Conservation (phyloP, 2,329 filamentous ascomycete genomes). For the Fusarium sulawesiense region DNA sequence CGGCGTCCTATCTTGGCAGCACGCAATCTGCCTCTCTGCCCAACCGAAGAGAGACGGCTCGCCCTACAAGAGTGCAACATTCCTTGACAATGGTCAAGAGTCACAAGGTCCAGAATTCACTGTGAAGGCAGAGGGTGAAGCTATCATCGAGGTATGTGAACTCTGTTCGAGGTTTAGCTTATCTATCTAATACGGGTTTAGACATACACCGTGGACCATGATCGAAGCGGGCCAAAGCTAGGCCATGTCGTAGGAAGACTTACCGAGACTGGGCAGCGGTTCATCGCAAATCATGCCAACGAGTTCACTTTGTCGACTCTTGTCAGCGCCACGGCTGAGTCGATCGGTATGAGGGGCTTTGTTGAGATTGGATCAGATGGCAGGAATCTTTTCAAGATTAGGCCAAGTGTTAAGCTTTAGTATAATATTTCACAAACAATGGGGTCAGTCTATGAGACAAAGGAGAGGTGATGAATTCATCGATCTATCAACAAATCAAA, state of each 20-base stretch:
- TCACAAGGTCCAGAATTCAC: slow-evolving; percentile 29
- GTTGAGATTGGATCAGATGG: neutral
- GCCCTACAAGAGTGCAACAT: slow-evolving; percentile 13
- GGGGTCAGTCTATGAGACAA: neutral
- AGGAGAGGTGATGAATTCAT: neutral
- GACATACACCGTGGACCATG: slow-evolving; percentile 50
- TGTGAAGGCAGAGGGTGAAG: slow-evolving; percentile 36
- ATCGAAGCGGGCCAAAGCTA: slow-evolving; percentile 32
- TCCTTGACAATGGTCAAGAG: slow-evolving; percentile 2
- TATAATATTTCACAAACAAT: neutral
- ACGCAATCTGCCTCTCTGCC: slow-evolving; percentile 68
- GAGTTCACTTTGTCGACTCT: slow-evolving; percentile 31
- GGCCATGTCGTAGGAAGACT: slow-evolving; percentile 43
- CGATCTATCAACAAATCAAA: neutral
- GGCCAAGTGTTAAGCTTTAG: slow-evolving; percentile 3
- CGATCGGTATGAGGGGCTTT: slow-evolving; percentile 27
- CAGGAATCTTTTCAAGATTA: neutral
- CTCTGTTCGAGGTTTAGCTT: fast-evolving
- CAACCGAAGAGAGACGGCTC: slow-evolving; percentile 47
- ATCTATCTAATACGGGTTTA: slow-evolving; percentile 5
- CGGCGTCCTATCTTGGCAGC: slow-evolving; percentile 73
- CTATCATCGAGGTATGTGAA: slow-evolving; percentile 41
- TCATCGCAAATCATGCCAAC: slow-evolving; percentile 47
- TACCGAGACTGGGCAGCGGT: slow-evolving; percentile 34
- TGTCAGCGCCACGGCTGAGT: slow-evolving; percentile 19